Percentiles rank a stretch among this genome's conserved stretches.
phyloP scores from a whole-genome alignment of 2,329 filamentous ascomycete genomes.

The Fusarium transvaalense region DNA sequence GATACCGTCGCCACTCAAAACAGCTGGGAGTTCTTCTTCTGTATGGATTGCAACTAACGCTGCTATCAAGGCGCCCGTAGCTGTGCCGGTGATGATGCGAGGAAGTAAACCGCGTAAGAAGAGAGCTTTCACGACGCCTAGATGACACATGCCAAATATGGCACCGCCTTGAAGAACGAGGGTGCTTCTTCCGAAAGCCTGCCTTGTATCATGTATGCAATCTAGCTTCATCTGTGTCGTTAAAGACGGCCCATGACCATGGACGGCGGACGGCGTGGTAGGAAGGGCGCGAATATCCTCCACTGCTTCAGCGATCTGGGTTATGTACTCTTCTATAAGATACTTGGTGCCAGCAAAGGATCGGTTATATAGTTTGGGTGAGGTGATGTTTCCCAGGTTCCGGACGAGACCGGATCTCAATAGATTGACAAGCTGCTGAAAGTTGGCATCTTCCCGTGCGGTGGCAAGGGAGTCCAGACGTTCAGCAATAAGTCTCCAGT shows the following conservation, averaged over 20 bases:
- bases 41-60: slow-evolving; percentile 89
- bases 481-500: slow-evolving; percentile 85
- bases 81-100: slow-evolving; percentile 90
- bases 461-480: slow-evolving; percentile 77
- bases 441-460: slow-evolving; percentile 77
- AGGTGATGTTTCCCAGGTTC: slow-evolving; percentile 92
- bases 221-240: slow-evolving; percentile 85
- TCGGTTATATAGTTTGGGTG: slow-evolving; percentile 83
- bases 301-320: slow-evolving; percentile 83
- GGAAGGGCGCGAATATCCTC: slow-evolving; percentile 79
- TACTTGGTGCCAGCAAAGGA: slow-evolving; percentile 91
- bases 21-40: slow-evolving; percentile 82
- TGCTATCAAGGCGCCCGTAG: slow-evolving; percentile 89
- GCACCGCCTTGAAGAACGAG: slow-evolving; percentile 90
- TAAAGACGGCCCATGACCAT: slow-evolving; percentile 58
- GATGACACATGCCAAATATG: slow-evolving; percentile 90
- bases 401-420: slow-evolving; percentile 83
- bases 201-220: slow-evolving; percentile 86
- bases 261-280: slow-evolving; percentile 60
- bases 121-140: slow-evolving; percentile 90
- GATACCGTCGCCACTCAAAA: slow-evolving; percentile 83
- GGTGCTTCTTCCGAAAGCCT: slow-evolving; percentile 88
- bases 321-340: slow-evolving; percentile 91
- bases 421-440: slow-evolving; percentile 81
- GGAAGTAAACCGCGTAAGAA: slow-evolving; percentile 85